Conservation (phyloP, 2,329 filamentous ascomycete species). For the Aureobasidium subglaciale region DNA sequence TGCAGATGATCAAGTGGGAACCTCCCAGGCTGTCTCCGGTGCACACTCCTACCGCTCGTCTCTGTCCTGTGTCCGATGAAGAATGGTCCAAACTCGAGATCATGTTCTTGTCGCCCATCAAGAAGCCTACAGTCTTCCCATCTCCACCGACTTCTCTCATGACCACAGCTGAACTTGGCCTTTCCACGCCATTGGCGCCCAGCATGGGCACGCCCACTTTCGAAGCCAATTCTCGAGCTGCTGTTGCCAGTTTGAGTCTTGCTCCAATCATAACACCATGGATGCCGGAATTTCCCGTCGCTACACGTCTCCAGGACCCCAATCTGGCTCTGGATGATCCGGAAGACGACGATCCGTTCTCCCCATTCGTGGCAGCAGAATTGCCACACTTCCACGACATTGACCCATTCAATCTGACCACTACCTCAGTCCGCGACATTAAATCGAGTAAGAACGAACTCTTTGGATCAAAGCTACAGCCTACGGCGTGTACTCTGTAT, state of each 20-base stretch:
- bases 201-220: background rate
- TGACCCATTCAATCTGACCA: background rate
- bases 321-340: background rate
- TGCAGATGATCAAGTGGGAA: slow-evolving; percentile 4
- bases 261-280: background rate
- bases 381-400: background rate
- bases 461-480: too few species aligned
- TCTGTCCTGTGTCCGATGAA: background rate
- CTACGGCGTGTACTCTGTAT: slow-evolving; percentile 2
- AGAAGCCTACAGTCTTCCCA: background rate
- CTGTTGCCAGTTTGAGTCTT: background rate
- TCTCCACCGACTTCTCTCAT: background rate
- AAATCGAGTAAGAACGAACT: background rate
- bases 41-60: background rate
- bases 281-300: background rate
- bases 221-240: background rate
- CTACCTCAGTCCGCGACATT: background rate
- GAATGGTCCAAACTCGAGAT: background rate
- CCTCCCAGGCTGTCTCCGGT: background rate
- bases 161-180: background rate
- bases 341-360: background rate
- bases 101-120: background rate
- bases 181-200: background rate
- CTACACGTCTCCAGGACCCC: background rate
- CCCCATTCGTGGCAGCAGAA: slow-evolving; percentile 4